A percentile compares a stretch with the other conserved stretches of the same genome.
These are phyloP conservation scores for Zygnema cylindricum DNA, from an alignment of 139 green algal species.

Conservation along the genomic window DNA sequence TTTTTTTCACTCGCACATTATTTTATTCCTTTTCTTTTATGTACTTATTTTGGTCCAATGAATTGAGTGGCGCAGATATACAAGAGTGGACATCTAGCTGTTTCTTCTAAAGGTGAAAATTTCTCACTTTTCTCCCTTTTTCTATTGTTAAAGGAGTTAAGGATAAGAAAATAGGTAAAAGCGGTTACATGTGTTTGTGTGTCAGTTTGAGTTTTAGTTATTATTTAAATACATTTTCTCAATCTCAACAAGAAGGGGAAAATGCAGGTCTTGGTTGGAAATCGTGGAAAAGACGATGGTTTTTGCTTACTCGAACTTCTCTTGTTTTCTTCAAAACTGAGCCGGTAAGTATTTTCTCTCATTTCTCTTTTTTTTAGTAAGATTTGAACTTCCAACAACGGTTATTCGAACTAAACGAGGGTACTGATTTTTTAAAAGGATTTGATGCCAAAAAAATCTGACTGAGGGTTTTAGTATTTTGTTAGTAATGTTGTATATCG, in stretches of 20 bases:
- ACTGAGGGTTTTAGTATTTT: no score
- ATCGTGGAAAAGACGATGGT: conserved; percentile 57
- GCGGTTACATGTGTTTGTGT: neutral
- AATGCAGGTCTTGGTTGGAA: conserved; percentile 51
- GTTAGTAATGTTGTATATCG: no score
- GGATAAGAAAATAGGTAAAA: neutral
- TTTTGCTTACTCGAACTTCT: conserved; percentile 54
- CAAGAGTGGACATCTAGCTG: conserved; percentile 40
- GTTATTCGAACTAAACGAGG: no score
- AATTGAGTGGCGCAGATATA: conserved; percentile 30
- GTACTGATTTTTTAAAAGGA: no score
- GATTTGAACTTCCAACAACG: no score
- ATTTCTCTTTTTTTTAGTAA: no score
- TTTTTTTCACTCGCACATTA: no score
- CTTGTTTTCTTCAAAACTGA: conserved; percentile 56
- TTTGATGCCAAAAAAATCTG: no score
- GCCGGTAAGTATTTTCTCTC: conserved; percentile 7
- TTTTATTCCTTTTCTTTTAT: no score
- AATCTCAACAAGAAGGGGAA: neutral
- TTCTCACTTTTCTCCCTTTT: neutral
- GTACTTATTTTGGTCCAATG: no score
- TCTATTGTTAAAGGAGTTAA: neutral
- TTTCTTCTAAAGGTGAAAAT: conserved; percentile 40
- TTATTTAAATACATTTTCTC: neutral
- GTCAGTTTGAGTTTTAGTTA: neutral